Conservation (phyloP, 805 yeast genomes). For the Yarrowia hollandica region DNA sequence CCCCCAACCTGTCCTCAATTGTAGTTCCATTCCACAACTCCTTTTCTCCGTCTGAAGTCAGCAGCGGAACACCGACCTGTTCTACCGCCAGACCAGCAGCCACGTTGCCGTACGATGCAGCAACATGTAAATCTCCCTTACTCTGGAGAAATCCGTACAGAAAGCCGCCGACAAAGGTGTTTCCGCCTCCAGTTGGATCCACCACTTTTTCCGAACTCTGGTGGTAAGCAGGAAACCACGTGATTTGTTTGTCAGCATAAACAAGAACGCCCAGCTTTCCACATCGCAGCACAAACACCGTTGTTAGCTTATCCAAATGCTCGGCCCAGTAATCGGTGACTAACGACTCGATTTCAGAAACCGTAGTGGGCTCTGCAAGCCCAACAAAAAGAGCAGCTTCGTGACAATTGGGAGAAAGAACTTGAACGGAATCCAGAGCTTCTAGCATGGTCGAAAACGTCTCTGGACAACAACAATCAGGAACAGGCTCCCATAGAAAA, state of each 20-base stretch:
- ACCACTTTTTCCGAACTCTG: constrained; percentile 48
- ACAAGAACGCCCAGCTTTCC: constrained; percentile 71
- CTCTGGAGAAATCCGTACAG: constrained; percentile 54
- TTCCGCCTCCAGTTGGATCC: constrained; percentile 97
- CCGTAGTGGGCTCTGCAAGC: constrained; percentile 45
- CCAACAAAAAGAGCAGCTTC: constrained; percentile 73
- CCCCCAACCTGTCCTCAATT: constrained; percentile 48
- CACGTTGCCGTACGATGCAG: constrained; percentile 68
- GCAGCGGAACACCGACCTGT: constrained; percentile 69
- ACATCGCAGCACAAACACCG: constrained; percentile 58
- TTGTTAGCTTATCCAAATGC: constrained; percentile 7
- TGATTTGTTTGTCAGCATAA: constrained; percentile 37
- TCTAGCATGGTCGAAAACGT: constrained; percentile 45
- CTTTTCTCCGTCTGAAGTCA: constrained; percentile 33
- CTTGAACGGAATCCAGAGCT: constrained; percentile 51
- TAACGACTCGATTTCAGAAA: constrained; percentile 46
- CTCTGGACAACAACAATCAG: constrained; percentile 64
- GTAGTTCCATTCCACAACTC: constrained; percentile 63
- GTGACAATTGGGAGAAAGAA: constrained; percentile 80
- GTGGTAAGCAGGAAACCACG: constrained; percentile 78
- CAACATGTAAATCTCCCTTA: constrained; percentile 45
- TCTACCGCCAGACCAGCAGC: constrained; percentile 84
- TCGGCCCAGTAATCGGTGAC: constrained; percentile 36
- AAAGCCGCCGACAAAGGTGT: constrained; percentile 81
- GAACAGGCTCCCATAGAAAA: constrained; percentile 84